Evolutionary conservation across 768 basidiomycete genomes (phyloP).

Genomic region (Phaeolepiota aurea): DNA sequence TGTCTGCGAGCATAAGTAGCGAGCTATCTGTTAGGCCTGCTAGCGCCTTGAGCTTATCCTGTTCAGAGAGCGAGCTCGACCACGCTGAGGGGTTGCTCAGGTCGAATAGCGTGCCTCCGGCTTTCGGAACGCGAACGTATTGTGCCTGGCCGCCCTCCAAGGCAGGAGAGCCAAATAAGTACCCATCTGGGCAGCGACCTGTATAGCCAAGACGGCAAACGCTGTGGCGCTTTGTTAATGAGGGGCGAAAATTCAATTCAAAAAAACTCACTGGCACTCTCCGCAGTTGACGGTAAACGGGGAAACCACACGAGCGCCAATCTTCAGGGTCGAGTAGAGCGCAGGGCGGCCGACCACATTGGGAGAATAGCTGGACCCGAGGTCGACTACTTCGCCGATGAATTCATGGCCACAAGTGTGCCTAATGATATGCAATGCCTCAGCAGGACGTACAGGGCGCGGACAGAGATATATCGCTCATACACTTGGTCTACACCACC

Average conservation of each 20-base stretch:
- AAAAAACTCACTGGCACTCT: constrained; percentile 77
- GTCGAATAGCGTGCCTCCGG: constrained; percentile 70
- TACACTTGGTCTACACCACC: constrained; percentile 44
- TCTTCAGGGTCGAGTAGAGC: constrained; percentile 53
- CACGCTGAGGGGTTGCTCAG: constrained; percentile 41
- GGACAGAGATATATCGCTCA: constrained; percentile 11
- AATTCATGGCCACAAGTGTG: constrained; percentile 73
- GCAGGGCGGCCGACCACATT: constrained; percentile 40
- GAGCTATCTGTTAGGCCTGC: constrained; percentile 50
- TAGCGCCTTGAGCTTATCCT: constrained; percentile 28
- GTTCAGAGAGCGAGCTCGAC: constrained; percentile 27
- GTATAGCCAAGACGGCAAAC: constrained; percentile 70
- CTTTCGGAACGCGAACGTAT: constrained; percentile 70
- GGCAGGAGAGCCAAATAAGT: constrained; percentile 56
- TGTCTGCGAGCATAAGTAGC: constrained; percentile 66
- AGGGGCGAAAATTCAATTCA: too few species aligned
- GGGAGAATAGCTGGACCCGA: constrained; percentile 50
- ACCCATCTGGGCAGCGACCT: constrained; percentile 52
- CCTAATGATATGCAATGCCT: constrained; percentile 22
- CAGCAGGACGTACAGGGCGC: not conserved
- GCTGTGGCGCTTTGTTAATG: constrained; percentile 29
- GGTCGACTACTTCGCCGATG: constrained; percentile 59
- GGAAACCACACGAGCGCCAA: constrained; percentile 73
- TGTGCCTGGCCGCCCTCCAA: constrained; percentile 76
- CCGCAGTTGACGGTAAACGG: constrained; percentile 79